Conservation (phyloP, 345 rosid species). For the Erodium maritimum region DNA sequence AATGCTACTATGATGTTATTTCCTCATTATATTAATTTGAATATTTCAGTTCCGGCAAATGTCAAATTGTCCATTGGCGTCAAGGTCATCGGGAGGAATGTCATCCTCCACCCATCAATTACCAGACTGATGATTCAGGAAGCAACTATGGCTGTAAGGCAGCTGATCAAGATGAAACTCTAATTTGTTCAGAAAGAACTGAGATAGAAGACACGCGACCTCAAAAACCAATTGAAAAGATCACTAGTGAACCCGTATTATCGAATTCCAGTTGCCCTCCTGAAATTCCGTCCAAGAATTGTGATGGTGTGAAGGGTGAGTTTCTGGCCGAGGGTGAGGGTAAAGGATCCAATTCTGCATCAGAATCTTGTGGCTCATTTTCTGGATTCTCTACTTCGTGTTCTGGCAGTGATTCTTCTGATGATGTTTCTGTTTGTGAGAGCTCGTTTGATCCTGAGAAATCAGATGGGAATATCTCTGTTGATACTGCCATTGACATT, state of each 20-base stretch:
- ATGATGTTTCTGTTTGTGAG: conserved; percentile 55
- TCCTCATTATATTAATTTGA: conserved; percentile 11
- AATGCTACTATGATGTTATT: conserved; percentile 5
- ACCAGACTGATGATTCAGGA: neutral
- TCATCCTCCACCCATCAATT: neutral
- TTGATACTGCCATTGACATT: conserved; percentile 22
- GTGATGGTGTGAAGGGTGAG: conserved; percentile 28
- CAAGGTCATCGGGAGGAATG: conserved; percentile 40
- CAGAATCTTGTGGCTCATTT: conserved; percentile 51
- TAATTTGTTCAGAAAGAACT: neutral
- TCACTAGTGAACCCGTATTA: conserved; percentile 17
- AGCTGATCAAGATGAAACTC: neutral
- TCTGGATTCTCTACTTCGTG: conserved; percentile 72
- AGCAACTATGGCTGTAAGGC: neutral
- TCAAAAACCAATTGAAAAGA: conserved; percentile 15
- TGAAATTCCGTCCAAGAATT: conserved; percentile 20
- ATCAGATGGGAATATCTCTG: conserved; percentile 23
- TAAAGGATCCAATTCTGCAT: conserved; percentile 32
- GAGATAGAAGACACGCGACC: conserved; percentile 13
- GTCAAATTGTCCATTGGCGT: conserved; percentile 92
- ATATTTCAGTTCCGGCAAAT: conserved; percentile 59
- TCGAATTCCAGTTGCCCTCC: conserved; percentile 24
- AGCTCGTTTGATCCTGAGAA: conserved; percentile 53
- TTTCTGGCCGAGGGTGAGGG: conserved; percentile 28
- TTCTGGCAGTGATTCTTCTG: conserved; percentile 45